These are phyloP conservation scores for Henningerozyma blattae DNA, from an alignment of 805 yeast species.

Conservation along the genomic window DNA sequence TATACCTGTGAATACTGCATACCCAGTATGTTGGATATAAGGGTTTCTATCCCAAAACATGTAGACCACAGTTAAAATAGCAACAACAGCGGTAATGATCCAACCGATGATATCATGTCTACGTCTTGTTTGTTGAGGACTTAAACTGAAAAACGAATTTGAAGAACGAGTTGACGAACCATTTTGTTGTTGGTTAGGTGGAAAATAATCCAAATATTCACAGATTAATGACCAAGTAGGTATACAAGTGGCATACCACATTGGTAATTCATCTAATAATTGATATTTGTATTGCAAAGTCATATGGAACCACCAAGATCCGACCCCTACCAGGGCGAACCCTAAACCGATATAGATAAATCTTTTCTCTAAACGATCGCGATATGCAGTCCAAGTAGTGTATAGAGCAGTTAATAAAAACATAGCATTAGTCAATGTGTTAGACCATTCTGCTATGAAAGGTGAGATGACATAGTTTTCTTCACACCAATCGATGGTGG, in stretches of 20 bases:
- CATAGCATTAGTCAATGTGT: conserved; percentile 63
- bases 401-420: conserved; percentile 43
- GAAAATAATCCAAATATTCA: conserved; percentile 30
- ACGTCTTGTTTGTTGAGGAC: conserved; percentile 3
- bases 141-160: neutral
- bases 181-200: conserved; percentile 9
- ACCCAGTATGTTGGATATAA: conserved; percentile 77
- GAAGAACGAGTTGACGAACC: neutral
- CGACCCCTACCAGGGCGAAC: conserved; percentile 81
- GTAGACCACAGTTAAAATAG: conserved; percentile 34
- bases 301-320: conserved; percentile 93
- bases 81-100: conserved; percentile 9
- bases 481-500: conserved; percentile 97
- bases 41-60: conserved; percentile 60
- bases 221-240: conserved; percentile 78
- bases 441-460: conserved; percentile 80
- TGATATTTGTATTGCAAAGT: conserved; percentile 81
- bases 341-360: conserved; percentile 65
- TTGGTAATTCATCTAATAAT: conserved; percentile 84
- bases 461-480: conserved; percentile 81
- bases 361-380: conserved; percentile 53
- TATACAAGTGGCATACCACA: conserved; percentile 93
- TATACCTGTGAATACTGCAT: conserved; percentile 61
- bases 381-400: conserved; percentile 47
- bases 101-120: conserved; percentile 3